phyloP scores from a whole-genome alignment of 2,329 filamentous ascomycete genomes.

The Aurifilum marmelostoma region DNA sequence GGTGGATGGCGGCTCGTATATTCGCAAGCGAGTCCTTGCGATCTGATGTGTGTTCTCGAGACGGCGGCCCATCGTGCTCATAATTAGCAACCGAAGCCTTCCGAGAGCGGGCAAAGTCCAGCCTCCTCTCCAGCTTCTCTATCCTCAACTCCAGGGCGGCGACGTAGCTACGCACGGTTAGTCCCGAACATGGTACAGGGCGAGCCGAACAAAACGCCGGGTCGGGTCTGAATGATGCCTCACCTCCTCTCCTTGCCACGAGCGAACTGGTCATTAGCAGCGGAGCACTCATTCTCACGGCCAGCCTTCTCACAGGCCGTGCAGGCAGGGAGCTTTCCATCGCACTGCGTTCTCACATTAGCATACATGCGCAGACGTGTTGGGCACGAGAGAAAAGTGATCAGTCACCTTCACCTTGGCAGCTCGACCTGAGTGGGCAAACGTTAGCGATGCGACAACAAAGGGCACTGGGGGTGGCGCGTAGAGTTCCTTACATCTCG shows the following conservation, averaged over 20 bases:
- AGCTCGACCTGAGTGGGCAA: constrained; percentile 61
- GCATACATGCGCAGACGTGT: neutral
- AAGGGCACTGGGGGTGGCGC: neutral
- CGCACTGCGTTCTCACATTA: constrained; percentile 60
- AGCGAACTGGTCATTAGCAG: constrained; percentile 94
- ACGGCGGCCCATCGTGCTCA: constrained; percentile 55
- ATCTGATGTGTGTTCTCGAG: constrained; percentile 46
- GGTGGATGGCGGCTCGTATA: constrained; percentile 65
- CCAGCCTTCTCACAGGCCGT: constrained; percentile 94
- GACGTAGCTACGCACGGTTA: constrained; percentile 68
- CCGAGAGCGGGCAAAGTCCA: constrained; percentile 70
- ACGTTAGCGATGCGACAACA: constrained; percentile 17
- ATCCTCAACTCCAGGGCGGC: constrained; percentile 90
- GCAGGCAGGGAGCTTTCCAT: constrained; percentile 93
- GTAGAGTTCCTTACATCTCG: constrained; percentile 60
- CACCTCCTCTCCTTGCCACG: constrained; percentile 91
- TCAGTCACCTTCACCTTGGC: constrained; percentile 83
- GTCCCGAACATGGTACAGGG: constrained; percentile 13
- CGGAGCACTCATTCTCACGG: constrained; percentile 83
- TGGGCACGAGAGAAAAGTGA: constrained; percentile 17
- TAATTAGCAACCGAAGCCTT: constrained; percentile 71
- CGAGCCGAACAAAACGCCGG: constrained; percentile 12
- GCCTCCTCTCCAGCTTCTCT: constrained; percentile 81
- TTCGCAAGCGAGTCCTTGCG: constrained; percentile 66
- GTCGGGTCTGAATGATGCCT: constrained; percentile 27